Percentiles rank a stretch among this genome's conserved stretches.
phyloP scores from a whole-genome alignment of 2,329 filamentous ascomycete species.

The Monosporascus cannonballus region DNA sequence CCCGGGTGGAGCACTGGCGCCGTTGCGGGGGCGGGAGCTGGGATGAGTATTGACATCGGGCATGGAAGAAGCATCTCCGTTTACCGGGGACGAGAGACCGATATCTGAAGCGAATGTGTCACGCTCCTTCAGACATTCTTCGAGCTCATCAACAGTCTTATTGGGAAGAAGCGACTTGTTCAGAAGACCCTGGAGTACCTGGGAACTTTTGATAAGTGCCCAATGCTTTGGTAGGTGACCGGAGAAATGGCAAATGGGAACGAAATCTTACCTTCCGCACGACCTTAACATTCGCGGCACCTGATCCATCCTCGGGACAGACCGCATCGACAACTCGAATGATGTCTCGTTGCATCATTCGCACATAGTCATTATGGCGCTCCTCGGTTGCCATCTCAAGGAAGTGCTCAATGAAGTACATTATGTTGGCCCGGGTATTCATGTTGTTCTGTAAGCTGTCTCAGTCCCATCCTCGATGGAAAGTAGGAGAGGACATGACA shows the following conservation, averaged over 20 bases:
- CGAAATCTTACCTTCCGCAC: conserved; percentile 62
- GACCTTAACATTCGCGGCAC: conserved; percentile 90
- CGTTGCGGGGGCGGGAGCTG: conserved; percentile 21
- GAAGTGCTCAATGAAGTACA: conserved; percentile 97
- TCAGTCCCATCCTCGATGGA: background rate
- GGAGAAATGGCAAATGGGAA: background rate
- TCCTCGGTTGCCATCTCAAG: conserved; percentile 78
- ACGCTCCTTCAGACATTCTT: conserved; percentile 74
- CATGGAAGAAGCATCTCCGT: conserved; percentile 34
- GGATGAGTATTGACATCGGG: conserved; percentile 33
- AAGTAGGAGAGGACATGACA: background rate
- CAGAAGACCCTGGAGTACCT: conserved; percentile 66
- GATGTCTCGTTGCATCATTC: conserved; percentile 94
- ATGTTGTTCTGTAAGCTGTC: conserved; percentile 66
- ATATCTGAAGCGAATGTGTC: conserved; percentile 58
- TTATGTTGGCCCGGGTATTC: conserved; percentile 96
- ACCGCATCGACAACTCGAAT: conserved; percentile 87
- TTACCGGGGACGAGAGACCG: conserved; percentile 43
- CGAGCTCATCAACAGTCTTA: conserved; percentile 72
- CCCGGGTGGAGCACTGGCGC: conserved; percentile 15
- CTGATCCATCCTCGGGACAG: conserved; percentile 77
- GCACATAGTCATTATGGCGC: conserved; percentile 72
- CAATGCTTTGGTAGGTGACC: background rate
- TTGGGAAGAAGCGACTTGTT: conserved; percentile 66
- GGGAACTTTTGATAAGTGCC: conserved; percentile 2